Evolutionary conservation across 257 asterid species (phyloP), one percentile per base, ranked within the genome.

Genomic region (Catharanthus roseus): DNA sequence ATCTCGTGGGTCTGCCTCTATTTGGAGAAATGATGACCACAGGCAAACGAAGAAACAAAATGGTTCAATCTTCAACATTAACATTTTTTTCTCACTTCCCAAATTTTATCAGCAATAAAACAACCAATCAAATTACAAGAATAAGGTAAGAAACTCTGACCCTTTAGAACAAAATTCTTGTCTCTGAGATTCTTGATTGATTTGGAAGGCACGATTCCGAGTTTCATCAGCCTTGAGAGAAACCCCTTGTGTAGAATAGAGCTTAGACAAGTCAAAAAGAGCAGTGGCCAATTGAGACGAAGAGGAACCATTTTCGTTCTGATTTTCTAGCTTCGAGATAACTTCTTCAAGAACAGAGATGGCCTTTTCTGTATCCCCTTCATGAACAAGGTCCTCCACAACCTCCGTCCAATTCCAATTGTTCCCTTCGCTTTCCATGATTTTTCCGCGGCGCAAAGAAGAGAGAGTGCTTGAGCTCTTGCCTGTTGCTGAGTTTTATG

Each of bases 221-320:
- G 84, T 57, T 61, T 87, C 81, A 76, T 88, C 96, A 71, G 96
- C 90, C 75, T 67, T 82, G 51, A 88, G 78, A 70, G 93, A 85
- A 74, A 88, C 72, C 0, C 97, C 97, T 72, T 75, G 74, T 51
- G 84, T 62, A 21, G 86, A 77, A 72, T 87, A 92, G 55, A 88
- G 91, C 68, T 84, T 87, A 6, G 96, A 85, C 77, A 92, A 81
- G 80, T 90, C 96, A 57, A 83, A 74, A 47, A 90, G 87, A 70
- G 92, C 93, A 56, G 79, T 71, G 61, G 81, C 79, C 73, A 90
- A 70, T 82, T 81, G 85, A 66, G 77, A 68, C 44, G 68, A 56
- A 65, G 77, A 63, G 38, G 75, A 70, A 33, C 50, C 23, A 13
- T 75, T 74, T 42, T 18, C 70, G 50, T 72, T 13, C 34, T 83